A percentile compares a stretch with the other conserved stretches of the same genome.
Conservation (phyloP, 257 asterid genomes). For the Thymus quinquecostatus region DNA sequence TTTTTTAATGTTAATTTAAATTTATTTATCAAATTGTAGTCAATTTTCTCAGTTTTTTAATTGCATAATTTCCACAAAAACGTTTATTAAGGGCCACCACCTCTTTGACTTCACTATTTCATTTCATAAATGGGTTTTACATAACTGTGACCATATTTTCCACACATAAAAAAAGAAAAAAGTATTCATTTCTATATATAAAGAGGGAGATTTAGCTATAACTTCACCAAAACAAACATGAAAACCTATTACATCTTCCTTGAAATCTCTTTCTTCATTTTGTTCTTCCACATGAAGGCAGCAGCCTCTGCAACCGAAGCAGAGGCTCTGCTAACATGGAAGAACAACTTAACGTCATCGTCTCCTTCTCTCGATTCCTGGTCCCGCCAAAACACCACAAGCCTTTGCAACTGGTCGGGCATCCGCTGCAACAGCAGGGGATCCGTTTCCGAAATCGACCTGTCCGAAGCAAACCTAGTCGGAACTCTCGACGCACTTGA, state of each 20-base stretch:
- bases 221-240: slow-evolving; percentile 3
- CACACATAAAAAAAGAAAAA: too few species aligned
- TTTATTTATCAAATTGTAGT: too few species aligned
- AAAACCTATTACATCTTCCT: not conserved
- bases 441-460: slow-evolving; percentile 48
- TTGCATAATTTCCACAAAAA: too few species aligned
- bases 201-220: not conserved
- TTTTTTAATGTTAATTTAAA: too few species aligned
- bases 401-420: slow-evolving; percentile 72
- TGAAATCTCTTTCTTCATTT: not conserved
- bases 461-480: slow-evolving; percentile 41
- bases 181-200: not conserved
- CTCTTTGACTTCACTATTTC: too few species aligned
- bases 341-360: slow-evolving; percentile 38
- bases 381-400: slow-evolving; percentile 49
- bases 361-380: slow-evolving; percentile 53
- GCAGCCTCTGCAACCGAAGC: slow-evolving; percentile 60
- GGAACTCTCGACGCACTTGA: slow-evolving; percentile 53
- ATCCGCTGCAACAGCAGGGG: slow-evolving; percentile 49
- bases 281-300: slow-evolving; percentile 36
- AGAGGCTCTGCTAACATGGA: slow-evolving; percentile 66
- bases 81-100: too few species aligned
- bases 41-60: too few species aligned
- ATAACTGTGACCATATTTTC: too few species aligned
- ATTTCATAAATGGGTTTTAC: too few species aligned